Conservation (phyloP, 2,329 filamentous ascomycete genomes). For the Fusarium euwallaceae region DNA sequence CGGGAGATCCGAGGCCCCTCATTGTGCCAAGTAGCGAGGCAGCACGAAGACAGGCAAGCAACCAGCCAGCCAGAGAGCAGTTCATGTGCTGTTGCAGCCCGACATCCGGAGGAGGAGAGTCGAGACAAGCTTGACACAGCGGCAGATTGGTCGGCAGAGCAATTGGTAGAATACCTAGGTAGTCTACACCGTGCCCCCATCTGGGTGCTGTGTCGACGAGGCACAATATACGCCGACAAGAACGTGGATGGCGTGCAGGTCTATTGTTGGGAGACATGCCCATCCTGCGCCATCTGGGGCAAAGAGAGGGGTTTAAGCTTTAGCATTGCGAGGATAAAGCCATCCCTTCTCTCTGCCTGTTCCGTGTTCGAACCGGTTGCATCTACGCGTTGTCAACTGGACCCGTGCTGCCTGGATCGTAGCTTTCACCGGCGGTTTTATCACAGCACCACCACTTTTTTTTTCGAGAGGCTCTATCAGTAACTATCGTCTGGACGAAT, state of each 20-base stretch:
- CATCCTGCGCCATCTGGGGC: neutral
- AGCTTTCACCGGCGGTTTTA: neutral
- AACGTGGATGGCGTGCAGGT: constrained; percentile 18
- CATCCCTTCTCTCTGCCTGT: neutral
- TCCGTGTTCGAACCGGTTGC: neutral
- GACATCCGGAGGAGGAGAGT: constrained; percentile 31
- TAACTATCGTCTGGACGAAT: neutral
- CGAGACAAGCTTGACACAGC: constrained; percentile 36
- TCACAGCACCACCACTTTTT: neutral
- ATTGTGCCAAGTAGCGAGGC: constrained; percentile 38
- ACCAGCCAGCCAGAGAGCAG: constrained; percentile 29
- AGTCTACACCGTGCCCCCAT: too few species aligned
- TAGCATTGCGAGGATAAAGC: neutral
- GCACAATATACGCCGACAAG: constrained; percentile 25
- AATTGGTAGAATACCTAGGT: constrained; percentile 7
- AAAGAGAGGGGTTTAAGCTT: neutral
- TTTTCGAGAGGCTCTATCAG: neutral
- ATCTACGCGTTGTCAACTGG: neutral
- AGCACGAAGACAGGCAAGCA: constrained; percentile 23
- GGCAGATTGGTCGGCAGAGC: constrained; percentile 22
- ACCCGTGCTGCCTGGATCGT: neutral
- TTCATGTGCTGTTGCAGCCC: constrained; percentile 38
- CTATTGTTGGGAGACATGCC: constrained; percentile 3
- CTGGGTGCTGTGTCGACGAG: neutral
- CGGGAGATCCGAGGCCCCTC: constrained; percentile 36